Evolutionary conservation across 306 rosid genomes (phyloP).

Genomic region (Trifolium pratense): DNA sequence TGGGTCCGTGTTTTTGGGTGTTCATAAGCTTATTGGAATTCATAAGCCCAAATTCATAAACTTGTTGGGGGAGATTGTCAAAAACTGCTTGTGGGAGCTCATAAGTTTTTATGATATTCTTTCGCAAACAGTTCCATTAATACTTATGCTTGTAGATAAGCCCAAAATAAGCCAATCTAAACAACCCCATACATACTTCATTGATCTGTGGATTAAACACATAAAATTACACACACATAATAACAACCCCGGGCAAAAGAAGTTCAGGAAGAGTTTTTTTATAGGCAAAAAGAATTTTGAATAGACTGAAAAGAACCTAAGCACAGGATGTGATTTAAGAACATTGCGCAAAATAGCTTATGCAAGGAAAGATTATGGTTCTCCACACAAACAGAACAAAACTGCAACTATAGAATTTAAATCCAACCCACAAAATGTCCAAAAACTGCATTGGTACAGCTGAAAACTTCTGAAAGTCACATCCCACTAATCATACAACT

Average conservation of each 20-base stretch:
- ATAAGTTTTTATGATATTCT: no score
- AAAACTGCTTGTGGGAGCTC: no score
- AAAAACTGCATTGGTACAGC: background rate
- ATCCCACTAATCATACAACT: background rate
- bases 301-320: background rate
- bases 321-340: background rate
- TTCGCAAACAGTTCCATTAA: no score
- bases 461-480: background rate
- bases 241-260: background rate
- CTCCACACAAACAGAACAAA: background rate
- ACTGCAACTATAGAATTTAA: background rate
- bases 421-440: background rate
- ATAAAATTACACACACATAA: background rate
- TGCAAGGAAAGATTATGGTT: background rate
- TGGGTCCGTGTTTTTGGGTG: no score
- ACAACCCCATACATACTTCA: no score
- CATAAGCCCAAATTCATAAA: no score
- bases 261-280: background rate
- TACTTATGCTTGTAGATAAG: no score
- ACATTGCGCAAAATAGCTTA: background rate
- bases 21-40: no score
- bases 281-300: background rate
- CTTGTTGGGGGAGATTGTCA: no score
- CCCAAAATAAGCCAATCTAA: no score
- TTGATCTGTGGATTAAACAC: background rate